phyloP scores from a whole-genome alignment of 1,284 basidiomycete genomes.

The Fereydounia khargensis region DNA sequence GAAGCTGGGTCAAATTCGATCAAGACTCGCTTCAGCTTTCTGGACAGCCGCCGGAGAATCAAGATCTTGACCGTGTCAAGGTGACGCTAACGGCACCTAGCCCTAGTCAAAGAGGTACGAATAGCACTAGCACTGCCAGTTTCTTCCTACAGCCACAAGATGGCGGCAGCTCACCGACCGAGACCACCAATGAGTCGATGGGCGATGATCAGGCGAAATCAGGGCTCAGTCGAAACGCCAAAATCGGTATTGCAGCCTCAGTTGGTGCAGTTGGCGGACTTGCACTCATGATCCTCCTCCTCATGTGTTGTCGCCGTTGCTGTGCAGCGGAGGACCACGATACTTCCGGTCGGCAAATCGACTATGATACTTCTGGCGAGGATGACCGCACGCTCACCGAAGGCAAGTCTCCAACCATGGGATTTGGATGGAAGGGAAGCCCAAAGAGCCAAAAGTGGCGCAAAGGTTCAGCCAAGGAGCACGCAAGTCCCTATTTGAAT shows the following conservation, averaged over 20 bases:
- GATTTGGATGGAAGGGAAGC: neutral
- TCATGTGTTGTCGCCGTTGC: conserved; percentile 37
- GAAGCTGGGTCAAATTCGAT: conserved; percentile 59
- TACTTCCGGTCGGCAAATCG: conserved; percentile 9
- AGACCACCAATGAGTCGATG: too few species aligned
- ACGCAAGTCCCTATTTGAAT: conserved; percentile 29
- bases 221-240: conserved; percentile 25
- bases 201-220: too few species aligned
- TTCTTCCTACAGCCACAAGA: too few species aligned
- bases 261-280: conserved; percentile 40
- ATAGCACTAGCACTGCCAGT: too few species aligned
- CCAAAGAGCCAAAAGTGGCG: conserved; percentile 1
- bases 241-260: conserved; percentile 33
- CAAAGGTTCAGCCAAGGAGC: conserved; percentile 8
- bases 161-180: too few species aligned
- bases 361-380: conserved; percentile 3
- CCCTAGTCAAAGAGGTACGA: too few species aligned
- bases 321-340: conserved; percentile 36
- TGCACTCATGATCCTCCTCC: conserved; percentile 30
- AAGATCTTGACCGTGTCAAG: conserved; percentile 2
- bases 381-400: conserved; percentile 39
- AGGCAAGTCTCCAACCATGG: conserved; percentile 2
- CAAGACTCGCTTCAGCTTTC: conserved; percentile 53
- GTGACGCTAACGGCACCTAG: conserved; percentile 2
- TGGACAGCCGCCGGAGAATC: conserved; percentile 36